Conservation (phyloP, 495 filamentous ascomycete genomes). For the Penicillium bialowiezense region DNA sequence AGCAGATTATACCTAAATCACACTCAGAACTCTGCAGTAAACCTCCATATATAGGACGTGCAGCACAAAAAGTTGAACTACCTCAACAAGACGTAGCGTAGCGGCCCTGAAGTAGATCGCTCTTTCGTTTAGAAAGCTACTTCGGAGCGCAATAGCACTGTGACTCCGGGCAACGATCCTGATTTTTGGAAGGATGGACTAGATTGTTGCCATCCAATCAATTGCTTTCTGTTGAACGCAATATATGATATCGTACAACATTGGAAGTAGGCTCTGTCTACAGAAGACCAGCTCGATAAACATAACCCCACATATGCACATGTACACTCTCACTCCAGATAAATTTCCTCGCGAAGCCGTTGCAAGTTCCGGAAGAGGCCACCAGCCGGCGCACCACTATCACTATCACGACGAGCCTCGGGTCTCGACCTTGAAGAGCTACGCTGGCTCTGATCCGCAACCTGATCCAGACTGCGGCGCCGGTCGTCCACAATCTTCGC, state of each 20-base stretch:
- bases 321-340: constrained; percentile 40
- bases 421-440: constrained; percentile 15
- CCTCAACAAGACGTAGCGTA: no score
- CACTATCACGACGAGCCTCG: constrained; percentile 32
- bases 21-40: no score
- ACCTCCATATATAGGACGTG: no score
- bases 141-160: no score
- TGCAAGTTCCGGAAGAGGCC: constrained; percentile 80
- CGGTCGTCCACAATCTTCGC: constrained; percentile 56
- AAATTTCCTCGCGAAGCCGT: constrained; percentile 73
- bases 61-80: no score
- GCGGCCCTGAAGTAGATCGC: no score
- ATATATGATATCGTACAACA: constrained; percentile 1
- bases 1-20: no score
- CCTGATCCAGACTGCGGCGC: constrained; percentile 54
- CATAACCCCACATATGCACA: neutral
- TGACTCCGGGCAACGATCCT: no score
- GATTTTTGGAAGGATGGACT: no score
- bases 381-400: constrained; percentile 55
- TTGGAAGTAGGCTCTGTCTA: neutral
- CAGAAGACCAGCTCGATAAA: constrained; percentile 4
- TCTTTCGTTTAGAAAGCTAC: no score
- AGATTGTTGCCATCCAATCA: no score
- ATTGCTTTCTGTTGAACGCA: no score
- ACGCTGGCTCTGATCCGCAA: constrained; percentile 36